Conservation (phyloP, 2,329 filamentous ascomycete species). For the Xylariaceae sp. region DNA sequence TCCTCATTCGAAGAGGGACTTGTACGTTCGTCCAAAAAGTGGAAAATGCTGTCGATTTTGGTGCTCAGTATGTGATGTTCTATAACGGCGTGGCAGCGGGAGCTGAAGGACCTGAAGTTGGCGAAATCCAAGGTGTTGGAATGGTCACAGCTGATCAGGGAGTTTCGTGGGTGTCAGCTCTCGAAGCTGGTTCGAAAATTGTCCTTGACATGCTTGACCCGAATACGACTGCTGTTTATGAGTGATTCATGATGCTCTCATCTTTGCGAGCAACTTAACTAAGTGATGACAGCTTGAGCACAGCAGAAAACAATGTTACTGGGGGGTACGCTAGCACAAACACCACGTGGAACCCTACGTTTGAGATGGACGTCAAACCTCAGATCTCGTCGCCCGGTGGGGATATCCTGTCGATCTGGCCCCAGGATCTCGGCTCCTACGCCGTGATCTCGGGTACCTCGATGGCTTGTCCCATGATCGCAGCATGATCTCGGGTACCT, state of each 20-base stretch:
- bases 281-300: conserved; percentile 31
- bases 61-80: conserved; percentile 58
- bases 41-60: conserved; percentile 47
- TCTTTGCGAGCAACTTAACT: conserved; percentile 5
- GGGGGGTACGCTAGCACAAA: conserved; percentile 51
- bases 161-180: conserved; percentile 39
- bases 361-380: conserved; percentile 54
- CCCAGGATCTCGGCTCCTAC: conserved; percentile 44
- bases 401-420: conserved; percentile 56
- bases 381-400: conserved; percentile 54
- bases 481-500: conserved; percentile 51
- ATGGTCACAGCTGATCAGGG: conserved; percentile 39
- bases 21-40: conserved; percentile 55
- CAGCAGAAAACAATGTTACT: conserved; percentile 38
- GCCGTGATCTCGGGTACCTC: conserved; percentile 39
- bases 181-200: conserved; percentile 42
- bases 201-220: conserved; percentile 42
- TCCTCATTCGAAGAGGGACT: conserved; percentile 55
- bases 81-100: conserved; percentile 52
- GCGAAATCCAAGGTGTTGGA: conserved; percentile 20
- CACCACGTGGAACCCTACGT: conserved; percentile 59
- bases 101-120: conserved; percentile 28
- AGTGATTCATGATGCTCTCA: conserved; percentile 14
- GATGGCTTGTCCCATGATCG: background rate
- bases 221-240: conserved; percentile 30